Base-by-base conservation (phyloP, 2,329 filamentous ascomycete genomes). In the Fusarium nisikadoi region DNA sequence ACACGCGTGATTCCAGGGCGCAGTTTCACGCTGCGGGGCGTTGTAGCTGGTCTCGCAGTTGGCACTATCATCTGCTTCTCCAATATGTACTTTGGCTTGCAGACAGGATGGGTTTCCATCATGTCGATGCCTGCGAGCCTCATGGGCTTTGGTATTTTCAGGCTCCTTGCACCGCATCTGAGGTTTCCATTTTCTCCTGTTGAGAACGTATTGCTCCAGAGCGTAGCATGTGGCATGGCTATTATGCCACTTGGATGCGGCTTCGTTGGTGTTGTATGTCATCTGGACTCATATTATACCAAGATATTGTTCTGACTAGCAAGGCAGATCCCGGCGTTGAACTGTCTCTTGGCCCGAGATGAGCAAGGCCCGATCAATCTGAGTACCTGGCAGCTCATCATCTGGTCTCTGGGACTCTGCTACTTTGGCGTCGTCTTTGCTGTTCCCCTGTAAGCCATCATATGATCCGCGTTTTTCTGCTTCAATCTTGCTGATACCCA, bases 61-160 rank as follows among this genome's bases (percentile, higher is more conserved):
- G 96, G 96, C 43, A 89, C 96, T 8, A 86, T 98, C 61, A 97
- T 98, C 78, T 96, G 93, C 79, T 97, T 97, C 80, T 97, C 94
- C 57, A 99, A 99, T 80, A 98, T 97, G 86, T 99, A 98, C 82
- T 99, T 99, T 80, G 96, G 96, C n/a, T 86, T 99, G 36, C 96
- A 98, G 83, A 97, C 94, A 33, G 85, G 86, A 70, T 88, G 86
- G 86, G 85, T 89, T 46, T 89, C 91, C 77, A 93, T 94, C 74
- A 98, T 99, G 96, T 93, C 94, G 20, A 98, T 99, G 94, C 96
- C 96, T 0, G 93, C 94, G 3, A 96, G 94, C 27, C 85, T 99
- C 66, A 94, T 99, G 79, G 95, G 96, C 4, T 98, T 98, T 79
- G 95, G 94, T 16, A 92, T 97, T 75, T 99, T 99, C 86, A 94